Evolutionary conservation across 2,329 filamentous ascomycete species (phyloP).

Genomic region (Aspergillus sp.): DNA sequence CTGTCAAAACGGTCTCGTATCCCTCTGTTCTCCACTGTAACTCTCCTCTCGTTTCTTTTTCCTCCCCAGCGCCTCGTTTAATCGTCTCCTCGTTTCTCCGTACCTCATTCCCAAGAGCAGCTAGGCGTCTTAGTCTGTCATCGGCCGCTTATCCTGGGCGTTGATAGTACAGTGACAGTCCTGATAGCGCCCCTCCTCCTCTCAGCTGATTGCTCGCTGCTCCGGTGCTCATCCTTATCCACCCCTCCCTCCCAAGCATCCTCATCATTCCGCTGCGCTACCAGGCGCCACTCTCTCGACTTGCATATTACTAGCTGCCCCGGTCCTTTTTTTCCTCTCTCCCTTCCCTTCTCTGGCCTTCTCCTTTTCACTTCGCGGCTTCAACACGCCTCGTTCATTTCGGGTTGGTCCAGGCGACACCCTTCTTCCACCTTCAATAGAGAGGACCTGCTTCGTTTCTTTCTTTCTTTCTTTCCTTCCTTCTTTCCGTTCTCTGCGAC

Average conservation of each 20-base stretch:
- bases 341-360: conserved; percentile 8
- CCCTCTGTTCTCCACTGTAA: neutral
- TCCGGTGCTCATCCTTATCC: conserved; percentile 24
- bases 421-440: conserved; percentile 12
- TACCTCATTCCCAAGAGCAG: conserved; percentile 7
- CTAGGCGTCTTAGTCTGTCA: conserved; percentile 12
- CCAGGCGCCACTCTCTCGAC: conserved; percentile 19
- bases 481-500: conserved; percentile 1
- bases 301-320: conserved; percentile 25
- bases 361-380: conserved; percentile 17
- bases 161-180: conserved; percentile 4
- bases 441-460: conserved; percentile 4
- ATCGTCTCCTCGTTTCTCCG: neutral
- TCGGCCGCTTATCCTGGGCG: conserved; percentile 15
- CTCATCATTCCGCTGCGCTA: conserved; percentile 13
- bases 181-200: conserved; percentile 16
- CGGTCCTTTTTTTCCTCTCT: conserved; percentile 16
- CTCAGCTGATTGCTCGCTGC: conserved; percentile 30
- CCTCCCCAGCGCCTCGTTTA: neutral
- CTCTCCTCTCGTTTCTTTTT: neutral
- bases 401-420: conserved; percentile 26
- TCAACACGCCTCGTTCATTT: conserved; percentile 17
- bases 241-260: conserved; percentile 11
- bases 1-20: neutral
- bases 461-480: conserved; percentile 5